Base-by-base conservation (phyloP, 768 basidiomycete species). In the Leccinum sublutescens region DNA sequence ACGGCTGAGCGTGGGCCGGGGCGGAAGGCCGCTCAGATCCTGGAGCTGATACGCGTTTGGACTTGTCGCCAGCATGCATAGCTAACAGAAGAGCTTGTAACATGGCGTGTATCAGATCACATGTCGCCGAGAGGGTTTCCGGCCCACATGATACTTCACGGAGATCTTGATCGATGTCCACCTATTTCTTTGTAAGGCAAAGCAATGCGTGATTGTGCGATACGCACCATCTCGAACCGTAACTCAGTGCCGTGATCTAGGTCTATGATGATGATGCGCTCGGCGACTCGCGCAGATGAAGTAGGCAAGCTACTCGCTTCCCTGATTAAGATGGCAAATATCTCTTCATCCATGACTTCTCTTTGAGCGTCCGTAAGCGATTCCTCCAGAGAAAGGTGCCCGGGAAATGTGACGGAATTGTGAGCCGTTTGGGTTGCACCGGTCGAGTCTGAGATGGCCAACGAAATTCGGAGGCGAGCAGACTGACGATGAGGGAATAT, bases 301-400 rank as follows among this genome's bases (percentile, higher is more conserved):
- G 88, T 89, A 14, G 90, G 87, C 10, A 93, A 76, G 59, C 71
- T 82, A 56, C 87, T 85, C n/a, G 90, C 88, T 73, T 93, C 92
- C 66, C 77, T 81, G 43, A 92, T 88, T 21, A 94, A 77, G 21
- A 84, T 67, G 3, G 85, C 77, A 62, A 92, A 94, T 40, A 93
- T 86, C 66, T 94, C 92, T 67, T 89, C 86, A 57, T 94, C 89
- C 5, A 92, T 80, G 14, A 86, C 77, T 69, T 93, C 92, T 54
- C 78, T 79, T 67, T 93, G 91, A 1, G 87, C 87, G 25, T 71
- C 71, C 58, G 74, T 76, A 36, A 94, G 75, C 9, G 79, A 76
- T 2, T 69, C 78, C 36, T 89, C 81, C 14, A 89, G 69, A 2
- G 79, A 75, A 0, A 64, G 63, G 9, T 76, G 61, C 23, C 78